These are phyloP conservation scores for Paramyrothecium roridum DNA, from an alignment of 2,329 filamentous ascomycete species.

Conservation along the genomic window DNA sequence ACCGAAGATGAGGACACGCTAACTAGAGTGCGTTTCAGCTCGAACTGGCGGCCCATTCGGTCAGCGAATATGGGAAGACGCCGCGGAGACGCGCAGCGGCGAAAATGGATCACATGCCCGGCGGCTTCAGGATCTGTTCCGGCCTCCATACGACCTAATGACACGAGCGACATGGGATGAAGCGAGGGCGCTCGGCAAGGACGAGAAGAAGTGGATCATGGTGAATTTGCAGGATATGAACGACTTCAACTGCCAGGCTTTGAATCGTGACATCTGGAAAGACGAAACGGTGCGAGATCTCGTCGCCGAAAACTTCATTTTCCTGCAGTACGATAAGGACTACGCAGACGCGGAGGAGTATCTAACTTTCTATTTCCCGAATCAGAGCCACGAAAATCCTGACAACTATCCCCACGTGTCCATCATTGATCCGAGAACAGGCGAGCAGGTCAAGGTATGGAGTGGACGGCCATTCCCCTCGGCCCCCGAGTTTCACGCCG, in stretches of 20 bases:
- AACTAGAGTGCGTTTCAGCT: conserved; percentile 8
- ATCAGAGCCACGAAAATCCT: conserved; percentile 68
- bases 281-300: conserved; percentile 75
- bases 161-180: conserved; percentile 75
- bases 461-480: conserved; percentile 77
- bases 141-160: conserved; percentile 90
- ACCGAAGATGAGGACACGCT: background rate
- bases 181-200: conserved; percentile 81
- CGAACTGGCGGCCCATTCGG: conserved; percentile 31
- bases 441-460: conserved; percentile 97
- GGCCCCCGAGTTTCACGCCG: conserved; percentile 79
- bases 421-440: conserved; percentile 91
- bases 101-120: conserved; percentile 65
- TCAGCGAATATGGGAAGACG: conserved; percentile 34
- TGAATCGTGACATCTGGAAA: conserved; percentile 97
- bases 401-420: conserved; percentile 94
- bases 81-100: conserved; percentile 14
- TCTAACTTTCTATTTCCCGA: conserved; percentile 82
- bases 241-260: conserved; percentile 88
- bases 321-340: conserved; percentile 89
- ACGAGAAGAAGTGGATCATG: conserved; percentile 87
- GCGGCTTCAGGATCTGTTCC: conserved; percentile 85
- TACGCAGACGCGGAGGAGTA: conserved; percentile 77
- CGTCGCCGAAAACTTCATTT: conserved; percentile 88
- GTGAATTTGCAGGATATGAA: conserved; percentile 94